Percentiles rank a stretch among this genome's conserved stretches.
Conservation (phyloP, 2,329 filamentous ascomycete genomes). For the Elsinoe fawcettii region DNA sequence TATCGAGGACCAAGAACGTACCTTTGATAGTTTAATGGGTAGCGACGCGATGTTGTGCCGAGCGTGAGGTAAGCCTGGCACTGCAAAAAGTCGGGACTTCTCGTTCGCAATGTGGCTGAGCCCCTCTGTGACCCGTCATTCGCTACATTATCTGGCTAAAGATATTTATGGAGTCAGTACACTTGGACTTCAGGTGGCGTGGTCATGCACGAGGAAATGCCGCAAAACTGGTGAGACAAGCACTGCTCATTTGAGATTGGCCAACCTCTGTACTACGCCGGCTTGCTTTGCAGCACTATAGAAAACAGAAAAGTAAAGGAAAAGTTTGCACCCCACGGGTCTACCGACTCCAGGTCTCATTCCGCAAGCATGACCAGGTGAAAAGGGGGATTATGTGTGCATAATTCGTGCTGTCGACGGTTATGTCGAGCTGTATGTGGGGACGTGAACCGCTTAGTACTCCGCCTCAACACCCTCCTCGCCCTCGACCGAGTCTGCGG, state of each 20-base stretch:
- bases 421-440: conserved; percentile 6
- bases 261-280: conserved; percentile 3
- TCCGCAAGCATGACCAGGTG: conserved; percentile 18
- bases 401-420: conserved; percentile 11
- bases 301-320: conserved; percentile 8
- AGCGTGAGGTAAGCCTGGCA: conserved; percentile 15
- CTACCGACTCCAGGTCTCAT: conserved; percentile 16
- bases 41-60: conserved; percentile 13
- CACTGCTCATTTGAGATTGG: conserved; percentile 9
- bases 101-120: conserved; percentile 10
- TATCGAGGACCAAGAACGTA: conserved; percentile 10
- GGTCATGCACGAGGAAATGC: neutral
- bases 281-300: neutral
- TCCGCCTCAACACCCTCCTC: conserved; percentile 81
- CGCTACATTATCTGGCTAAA: neutral
- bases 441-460: conserved; percentile 57
- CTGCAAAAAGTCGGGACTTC: neutral
- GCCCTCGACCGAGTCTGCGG: conserved; percentile 82
- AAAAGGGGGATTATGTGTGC: conserved; percentile 17
- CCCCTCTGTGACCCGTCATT: neutral
- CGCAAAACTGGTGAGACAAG: neutral
- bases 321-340: conserved; percentile 16
- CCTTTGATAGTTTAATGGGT: conserved; percentile 18
- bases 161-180: neutral
- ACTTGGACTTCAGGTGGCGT: conserved; percentile 4